These are phyloP conservation scores for Pichia nanzhaoensis DNA, from an alignment of 805 yeast genomes.

Conservation along the genomic window DNA sequence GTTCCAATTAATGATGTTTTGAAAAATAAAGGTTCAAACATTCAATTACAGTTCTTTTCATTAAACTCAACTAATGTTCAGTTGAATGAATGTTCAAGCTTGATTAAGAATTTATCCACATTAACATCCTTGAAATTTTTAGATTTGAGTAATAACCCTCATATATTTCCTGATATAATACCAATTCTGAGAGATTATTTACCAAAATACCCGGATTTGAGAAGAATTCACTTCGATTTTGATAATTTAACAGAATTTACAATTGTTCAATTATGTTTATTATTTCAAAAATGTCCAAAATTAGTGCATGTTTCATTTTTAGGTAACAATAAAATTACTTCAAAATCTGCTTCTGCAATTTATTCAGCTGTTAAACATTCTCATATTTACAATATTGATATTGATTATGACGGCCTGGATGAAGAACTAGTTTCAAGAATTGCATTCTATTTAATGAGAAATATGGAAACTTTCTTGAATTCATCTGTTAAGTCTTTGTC, in stretches of 20 bases:
- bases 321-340: constrained; percentile 42
- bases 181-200: constrained; percentile 37
- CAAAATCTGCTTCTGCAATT: constrained; percentile 40
- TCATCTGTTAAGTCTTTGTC: not conserved
- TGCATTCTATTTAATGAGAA: constrained; percentile 51
- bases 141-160: constrained; percentile 48
- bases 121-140: constrained; percentile 40
- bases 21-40: constrained; percentile 19
- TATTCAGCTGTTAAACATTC: constrained; percentile 44
- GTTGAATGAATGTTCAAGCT: constrained; percentile 33
- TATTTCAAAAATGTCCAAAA: constrained; percentile 41
- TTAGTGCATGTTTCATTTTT: constrained; percentile 48
- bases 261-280: constrained; percentile 41
- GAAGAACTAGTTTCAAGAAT: constrained; percentile 49
- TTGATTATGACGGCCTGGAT: constrained; percentile 43
- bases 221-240: constrained; percentile 49
- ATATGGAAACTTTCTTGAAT: constrained; percentile 43
- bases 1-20: constrained; percentile 41
- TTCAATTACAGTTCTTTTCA: constrained; percentile 43
- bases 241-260: constrained; percentile 42
- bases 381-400: constrained; percentile 44
- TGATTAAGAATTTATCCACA: constrained; percentile 33
- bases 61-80: constrained; percentile 44
- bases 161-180: constrained; percentile 44
- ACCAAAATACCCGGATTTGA: constrained; percentile 39